Base-by-base conservation (phyloP, 129 eudicot species). In the Tagetes patula region DNA sequence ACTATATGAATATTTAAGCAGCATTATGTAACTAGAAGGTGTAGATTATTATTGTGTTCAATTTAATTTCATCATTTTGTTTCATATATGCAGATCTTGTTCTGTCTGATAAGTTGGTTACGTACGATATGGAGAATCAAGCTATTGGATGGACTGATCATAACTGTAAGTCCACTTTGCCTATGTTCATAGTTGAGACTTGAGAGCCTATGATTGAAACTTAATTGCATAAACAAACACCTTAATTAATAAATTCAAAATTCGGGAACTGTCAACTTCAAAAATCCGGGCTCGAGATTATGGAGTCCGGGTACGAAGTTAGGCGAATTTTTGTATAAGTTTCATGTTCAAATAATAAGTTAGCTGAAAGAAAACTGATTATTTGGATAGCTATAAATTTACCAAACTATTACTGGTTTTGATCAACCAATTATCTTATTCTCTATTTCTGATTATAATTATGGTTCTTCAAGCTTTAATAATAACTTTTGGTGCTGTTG, bases 131-230 rank as follows among this genome's bases (percentile, higher is more conserved):
- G 6, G 96, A 86, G 39, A 88, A 86, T 68, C 85, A 86, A 69
- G 76, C 77, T 36, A 86, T 88, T 72, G 96, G 96, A 72, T 88
- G 96, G 96, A 80, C 85, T 1, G 84, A 81, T 14, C 75, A 86
- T 84, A 79, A 88, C 75, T 88, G 96, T 88, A 82, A 88, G 96
- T 84, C 60, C n/a, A 7, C 39, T 47, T 62, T 62, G 8, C 49
- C 61, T 74, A 38, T 38, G 30, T 70, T 70, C 39, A 53, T 37
- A 20, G 27, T 20, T 20, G 27, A 20, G 27, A 20, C 27, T 20
- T 20, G 27, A 20, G 27, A 20, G 27, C 27, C 27, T 20, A 20
- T 20, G 27, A 20, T 20, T 20, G 27, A 20, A 20, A 20, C 27
- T 20, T 20, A 20, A 20, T 20, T 20, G 27, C 27, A 20, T 20